Percentiles rank a stretch among this genome's conserved stretches.
Conservation (phyloP, 2,329 filamentous ascomycete genomes). For the Talaromyces sp. region DNA sequence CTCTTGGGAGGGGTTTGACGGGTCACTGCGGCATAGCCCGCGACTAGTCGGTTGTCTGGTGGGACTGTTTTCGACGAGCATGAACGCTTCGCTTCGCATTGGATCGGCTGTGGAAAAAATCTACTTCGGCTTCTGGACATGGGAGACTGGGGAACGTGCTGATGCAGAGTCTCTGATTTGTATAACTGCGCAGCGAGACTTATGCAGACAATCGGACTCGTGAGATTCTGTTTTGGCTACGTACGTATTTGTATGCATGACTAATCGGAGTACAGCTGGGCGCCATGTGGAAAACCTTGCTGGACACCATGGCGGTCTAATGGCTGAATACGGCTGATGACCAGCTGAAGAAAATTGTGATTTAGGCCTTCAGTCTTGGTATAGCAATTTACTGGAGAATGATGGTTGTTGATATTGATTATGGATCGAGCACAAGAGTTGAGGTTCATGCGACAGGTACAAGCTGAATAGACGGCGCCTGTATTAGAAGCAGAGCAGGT, state of each 20-base stretch:
- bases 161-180: not conserved
- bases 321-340: not conserved
- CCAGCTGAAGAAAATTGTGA: not conserved
- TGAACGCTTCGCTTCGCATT: not conserved
- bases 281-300: not conserved
- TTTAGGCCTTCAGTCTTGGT: no score
- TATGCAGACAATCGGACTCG: not conserved
- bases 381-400: no score
- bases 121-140: not conserved
- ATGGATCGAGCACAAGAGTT: no score
- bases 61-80: not conserved
- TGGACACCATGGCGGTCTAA: not conserved
- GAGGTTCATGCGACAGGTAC: no score
- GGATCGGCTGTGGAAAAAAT: not conserved
- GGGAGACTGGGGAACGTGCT: not conserved
- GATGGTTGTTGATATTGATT: no score
- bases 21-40: not conserved
- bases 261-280: constrained; percentile 5
- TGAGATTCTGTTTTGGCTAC: not conserved
- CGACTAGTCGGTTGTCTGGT: not conserved
- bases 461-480: no score
- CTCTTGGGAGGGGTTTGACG: not conserved
- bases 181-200: not conserved
- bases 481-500: no score
- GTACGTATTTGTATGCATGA: not conserved